Evolutionary conservation across 1,139 yeast genomes (phyloP).

Genomic region (Taiozyma onychis): DNA sequence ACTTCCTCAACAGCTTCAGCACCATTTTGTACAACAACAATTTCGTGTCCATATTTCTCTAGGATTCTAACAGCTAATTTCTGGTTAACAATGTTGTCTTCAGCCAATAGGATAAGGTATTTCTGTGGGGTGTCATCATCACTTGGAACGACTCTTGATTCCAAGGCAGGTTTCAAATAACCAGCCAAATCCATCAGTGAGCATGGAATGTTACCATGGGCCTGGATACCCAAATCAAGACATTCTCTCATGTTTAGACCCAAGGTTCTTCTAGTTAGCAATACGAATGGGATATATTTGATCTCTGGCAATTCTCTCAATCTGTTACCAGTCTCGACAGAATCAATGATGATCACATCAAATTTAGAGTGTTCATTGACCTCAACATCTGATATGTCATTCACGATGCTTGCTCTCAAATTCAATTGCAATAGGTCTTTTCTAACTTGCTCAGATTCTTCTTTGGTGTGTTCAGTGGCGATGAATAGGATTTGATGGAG

Average conservation of each 20-base stretch:
- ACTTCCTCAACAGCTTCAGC: constrained; percentile 77
- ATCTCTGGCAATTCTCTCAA: constrained; percentile 67
- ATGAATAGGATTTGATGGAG: constrained; percentile 66
- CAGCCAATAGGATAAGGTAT: constrained; percentile 73
- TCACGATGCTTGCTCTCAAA: constrained; percentile 37
- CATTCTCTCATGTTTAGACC: constrained; percentile 77
- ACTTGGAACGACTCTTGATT: constrained; percentile 74
- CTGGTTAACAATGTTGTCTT: constrained; percentile 83
- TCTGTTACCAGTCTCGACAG: constrained; percentile 67
- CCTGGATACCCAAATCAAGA: constrained; percentile 78
- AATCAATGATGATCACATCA: constrained; percentile 79
- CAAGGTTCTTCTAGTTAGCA: constrained; percentile 71
- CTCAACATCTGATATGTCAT: constrained; percentile 35
- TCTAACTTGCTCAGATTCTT: constrained; percentile 43
- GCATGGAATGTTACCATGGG: constrained; percentile 86
- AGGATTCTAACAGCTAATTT: constrained; percentile 78
- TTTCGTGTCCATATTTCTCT: constrained; percentile 78
- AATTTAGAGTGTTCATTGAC: constrained; percentile 49
- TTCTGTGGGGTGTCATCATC: constrained; percentile 79
- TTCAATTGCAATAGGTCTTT: constrained; percentile 25
- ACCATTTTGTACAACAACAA: constrained; percentile 82
- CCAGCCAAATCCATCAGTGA: constrained; percentile 77
- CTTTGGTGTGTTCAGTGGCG: constrained; percentile 55
- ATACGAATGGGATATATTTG: constrained; percentile 75
- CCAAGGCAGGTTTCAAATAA: constrained; percentile 78